These are phyloP conservation scores for Teunomyces cretensis DNA, from an alignment of 805 yeast species.

Conservation along the genomic window DNA sequence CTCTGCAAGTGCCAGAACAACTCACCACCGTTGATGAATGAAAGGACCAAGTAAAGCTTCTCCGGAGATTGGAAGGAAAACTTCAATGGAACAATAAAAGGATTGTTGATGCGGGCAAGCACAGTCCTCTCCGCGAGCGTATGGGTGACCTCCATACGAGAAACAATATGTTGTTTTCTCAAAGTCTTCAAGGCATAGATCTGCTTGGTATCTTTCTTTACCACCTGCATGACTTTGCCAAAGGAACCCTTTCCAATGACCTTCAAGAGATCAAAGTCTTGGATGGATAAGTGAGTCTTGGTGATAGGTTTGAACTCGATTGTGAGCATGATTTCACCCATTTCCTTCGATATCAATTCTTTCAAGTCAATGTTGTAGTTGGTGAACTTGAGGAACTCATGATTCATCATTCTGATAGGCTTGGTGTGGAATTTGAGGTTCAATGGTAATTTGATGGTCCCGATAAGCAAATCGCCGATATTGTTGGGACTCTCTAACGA, in stretches of 20 bases:
- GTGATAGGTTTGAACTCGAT: slow-evolving; percentile 67
- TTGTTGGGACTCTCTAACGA: slow-evolving; percentile 23
- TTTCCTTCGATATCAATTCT: slow-evolving; percentile 30
- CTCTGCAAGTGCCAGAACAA: slow-evolving; percentile 90
- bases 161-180: slow-evolving; percentile 90
- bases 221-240: slow-evolving; percentile 98
- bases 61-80: slow-evolving; percentile 98
- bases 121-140: slow-evolving; percentile 96
- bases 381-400: slow-evolving; percentile 41
- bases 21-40: slow-evolving; percentile 97
- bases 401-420: slow-evolving; percentile 62
- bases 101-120: slow-evolving; percentile 86
- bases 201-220: slow-evolving; percentile 91
- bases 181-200: slow-evolving; percentile 93
- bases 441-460: slow-evolving; percentile 65
- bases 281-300: slow-evolving; percentile 71
- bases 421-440: slow-evolving; percentile 51
- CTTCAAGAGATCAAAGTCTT: slow-evolving; percentile 88
- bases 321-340: slow-evolving; percentile 59
- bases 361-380: slow-evolving; percentile 40
- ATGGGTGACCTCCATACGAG: slow-evolving; percentile 92
- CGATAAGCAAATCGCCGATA: slow-evolving; percentile 71
- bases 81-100: slow-evolving; percentile 94
- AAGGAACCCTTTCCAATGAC: slow-evolving; percentile 98
- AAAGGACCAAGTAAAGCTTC: slow-evolving; percentile 83